phyloP scores from a whole-genome alignment of 2,329 filamentous ascomycete genomes.

The Daldinia sp. region DNA sequence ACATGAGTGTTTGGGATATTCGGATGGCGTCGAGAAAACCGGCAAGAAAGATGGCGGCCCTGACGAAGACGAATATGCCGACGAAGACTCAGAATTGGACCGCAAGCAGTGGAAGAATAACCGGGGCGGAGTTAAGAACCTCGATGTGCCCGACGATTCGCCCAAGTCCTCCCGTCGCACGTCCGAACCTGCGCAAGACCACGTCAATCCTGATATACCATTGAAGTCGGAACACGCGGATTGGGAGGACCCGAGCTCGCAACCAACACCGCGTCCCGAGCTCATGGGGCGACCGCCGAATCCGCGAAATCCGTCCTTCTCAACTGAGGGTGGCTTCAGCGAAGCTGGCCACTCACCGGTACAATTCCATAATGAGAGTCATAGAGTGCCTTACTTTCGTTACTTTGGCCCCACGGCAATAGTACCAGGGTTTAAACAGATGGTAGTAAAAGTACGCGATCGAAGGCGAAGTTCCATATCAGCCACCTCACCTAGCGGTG shows the following conservation, averaged over 20 bases:
- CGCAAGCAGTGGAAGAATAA: slow-evolving; percentile 45
- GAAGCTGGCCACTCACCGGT: slow-evolving; percentile 54
- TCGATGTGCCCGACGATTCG: slow-evolving; percentile 40
- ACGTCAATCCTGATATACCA: slow-evolving; percentile 37
- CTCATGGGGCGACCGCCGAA: slow-evolving; percentile 39
- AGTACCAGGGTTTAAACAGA: slow-evolving; percentile 90
- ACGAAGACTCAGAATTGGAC: slow-evolving; percentile 45
- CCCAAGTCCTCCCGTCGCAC: slow-evolving; percentile 36
- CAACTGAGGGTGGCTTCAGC: slow-evolving; percentile 52
- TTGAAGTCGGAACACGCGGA: slow-evolving; percentile 45
- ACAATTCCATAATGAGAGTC: slow-evolving; percentile 60
- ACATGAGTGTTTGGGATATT: slow-evolving; percentile 74
- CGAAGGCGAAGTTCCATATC: slow-evolving; percentile 69
- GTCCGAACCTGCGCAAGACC: slow-evolving; percentile 40
- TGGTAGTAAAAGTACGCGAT: slow-evolving; percentile 81
- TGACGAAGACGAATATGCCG: slow-evolving; percentile 50
- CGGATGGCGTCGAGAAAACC: slow-evolving; percentile 59
- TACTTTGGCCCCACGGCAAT: slow-evolving; percentile 93
- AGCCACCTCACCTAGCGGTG: slow-evolving; percentile 57
- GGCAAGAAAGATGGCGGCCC: slow-evolving; percentile 46
- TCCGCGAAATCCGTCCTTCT: slow-evolving; percentile 50
- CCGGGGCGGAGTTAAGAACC: slow-evolving; percentile 37
- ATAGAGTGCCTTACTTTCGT: slow-evolving; percentile 83
- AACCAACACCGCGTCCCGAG: slow-evolving; percentile 42
- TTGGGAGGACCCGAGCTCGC: slow-evolving; percentile 44